Base-by-base conservation (phyloP, 257 asterid genomes). In the Lavandula angustifolia region DNA sequence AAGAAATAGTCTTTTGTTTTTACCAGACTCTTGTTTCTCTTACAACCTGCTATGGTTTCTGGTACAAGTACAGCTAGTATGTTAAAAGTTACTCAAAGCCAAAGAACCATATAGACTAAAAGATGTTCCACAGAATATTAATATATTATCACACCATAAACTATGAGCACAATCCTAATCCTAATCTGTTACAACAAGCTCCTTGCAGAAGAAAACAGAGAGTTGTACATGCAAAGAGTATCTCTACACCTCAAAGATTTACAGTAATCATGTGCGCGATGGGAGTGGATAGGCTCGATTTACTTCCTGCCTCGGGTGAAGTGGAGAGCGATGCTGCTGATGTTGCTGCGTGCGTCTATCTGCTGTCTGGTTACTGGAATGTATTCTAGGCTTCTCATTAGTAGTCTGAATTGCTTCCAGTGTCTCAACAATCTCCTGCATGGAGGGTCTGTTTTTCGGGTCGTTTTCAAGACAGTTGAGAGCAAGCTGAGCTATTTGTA, bases 401-500 rank as follows among this genome's bases (percentile, higher is more conserved):
- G 74, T 70, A 34, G 86, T 68, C 22, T 72, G 78, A 2, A 79
- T 68, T 13, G 56, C 67, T 42, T 76, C 86, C 10, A 87, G 64
- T 13, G 63, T 80, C 48, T 77, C 86, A n/a, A 87, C 78, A 3
- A 87, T 82, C 37, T 79, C 82, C 77, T 82, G 27, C 27, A 22
- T 22, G 1, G 27, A 22, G 27, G 27, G 27, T 22, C 27, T 22
- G 27, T 22, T 22, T 65, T 70, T 84, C 14, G 75, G 95, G 27
- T 84, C 90, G 5, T 66, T 41, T 70, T 69, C 88, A n/a, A 87
- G 78, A 41, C 95, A 87, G 17, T 61, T 77, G 3, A 79, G 70
- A 34, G 92, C 86, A 58, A 87, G 86, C 40, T 81, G 83, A 3
- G 90, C 84, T 32, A 80, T 68, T 42, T 77, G 80, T 3, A 70